phyloP scores from a whole-genome alignment of 2,329 filamentous ascomycete genomes.

The Paramyrothecium sp. region DNA sequence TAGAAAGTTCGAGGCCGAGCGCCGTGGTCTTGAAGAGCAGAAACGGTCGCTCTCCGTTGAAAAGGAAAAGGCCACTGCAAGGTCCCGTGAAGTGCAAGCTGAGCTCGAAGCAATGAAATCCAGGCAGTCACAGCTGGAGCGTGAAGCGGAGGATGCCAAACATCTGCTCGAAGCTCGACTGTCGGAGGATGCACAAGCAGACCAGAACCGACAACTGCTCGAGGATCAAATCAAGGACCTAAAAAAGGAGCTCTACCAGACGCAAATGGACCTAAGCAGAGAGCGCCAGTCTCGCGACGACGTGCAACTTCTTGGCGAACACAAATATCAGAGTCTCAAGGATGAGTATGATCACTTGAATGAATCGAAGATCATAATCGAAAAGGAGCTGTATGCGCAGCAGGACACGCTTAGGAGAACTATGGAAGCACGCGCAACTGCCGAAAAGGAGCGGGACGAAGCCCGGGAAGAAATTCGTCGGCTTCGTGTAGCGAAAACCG shows the following conservation, averaged over 20 bases:
- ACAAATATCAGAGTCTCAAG: constrained; percentile 79
- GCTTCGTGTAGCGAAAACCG: constrained; percentile 78
- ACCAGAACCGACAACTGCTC: constrained; percentile 76
- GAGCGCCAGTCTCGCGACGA: constrained; percentile 94
- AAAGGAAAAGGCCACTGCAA: constrained; percentile 74
- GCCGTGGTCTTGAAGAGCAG: constrained; percentile 75
- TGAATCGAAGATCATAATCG: constrained; percentile 93
- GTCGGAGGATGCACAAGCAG: constrained; percentile 83
- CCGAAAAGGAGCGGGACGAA: constrained; percentile 86
- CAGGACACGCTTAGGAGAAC: constrained; percentile 87
- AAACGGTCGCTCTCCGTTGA: constrained; percentile 68
- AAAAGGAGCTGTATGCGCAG: constrained; percentile 95
- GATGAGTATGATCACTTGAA: constrained; percentile 85
- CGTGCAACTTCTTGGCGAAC: constrained; percentile 84
- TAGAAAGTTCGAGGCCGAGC: constrained; percentile 79
- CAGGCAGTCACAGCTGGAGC: constrained; percentile 79
- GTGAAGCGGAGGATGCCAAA: constrained; percentile 87
- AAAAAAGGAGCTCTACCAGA: constrained; percentile 79
- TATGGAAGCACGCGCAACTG: constrained; percentile 74
- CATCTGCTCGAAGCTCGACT: constrained; percentile 82
- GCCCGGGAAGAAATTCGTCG: constrained; percentile 81
- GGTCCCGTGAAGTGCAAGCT: constrained; percentile 81
- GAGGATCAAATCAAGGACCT: constrained; percentile 86
- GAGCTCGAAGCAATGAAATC: constrained; percentile 84
- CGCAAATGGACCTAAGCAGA: constrained; percentile 84